Base-by-base conservation (phyloP, 2,329 filamentous ascomycete genomes). In the Penicillium sp. region DNA sequence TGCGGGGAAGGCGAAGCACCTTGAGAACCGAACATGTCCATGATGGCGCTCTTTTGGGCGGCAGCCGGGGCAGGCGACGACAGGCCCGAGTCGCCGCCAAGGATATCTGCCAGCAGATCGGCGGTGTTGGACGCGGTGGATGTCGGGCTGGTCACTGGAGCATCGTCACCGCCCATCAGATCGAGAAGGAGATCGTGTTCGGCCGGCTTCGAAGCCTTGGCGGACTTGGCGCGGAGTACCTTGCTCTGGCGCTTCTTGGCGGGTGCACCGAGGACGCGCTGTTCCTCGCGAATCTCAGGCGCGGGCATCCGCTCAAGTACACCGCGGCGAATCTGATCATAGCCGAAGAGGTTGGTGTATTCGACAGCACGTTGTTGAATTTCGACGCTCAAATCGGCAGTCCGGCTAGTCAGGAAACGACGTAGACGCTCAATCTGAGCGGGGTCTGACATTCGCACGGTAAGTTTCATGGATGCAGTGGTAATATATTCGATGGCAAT, bases 301-400 rank as follows among this genome's bases (percentile, higher is more conserved):
- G 93, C 82, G 6, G 93, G 93, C 94, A 98, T 98, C 68, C 93
- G 94, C 71, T 98, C 93, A 9, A 98, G 75, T 2, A 98, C 93
- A 47, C 93, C 93, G 49, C 80, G 81, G 44, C 91, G 84, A 46
- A 98, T 87, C 50, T 89, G 77, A 58, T 98, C 90, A 61, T 89
- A 89, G 0, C 81, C 81, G 61, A 98, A 97, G n/a, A 98, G 77
- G 62, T 97, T 97, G 48, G 84, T 82, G 62, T 97, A 98, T 68
- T 98, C 93, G 16, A 95, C 90, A 4, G 91, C 87, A 66, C 93
- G 84, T 69, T 98, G 93, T 68, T 98, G 94, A 20, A 97, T 86
- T 68, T 98, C 93, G 22, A 97, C 85, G 62, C 95, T 91, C 42
- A 98, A 76, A 66, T 93, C 94, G 7, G 89, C 85, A 52, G 91